Conservation (phyloP, 306 rosid species). For the Medicago arabica region DNA sequence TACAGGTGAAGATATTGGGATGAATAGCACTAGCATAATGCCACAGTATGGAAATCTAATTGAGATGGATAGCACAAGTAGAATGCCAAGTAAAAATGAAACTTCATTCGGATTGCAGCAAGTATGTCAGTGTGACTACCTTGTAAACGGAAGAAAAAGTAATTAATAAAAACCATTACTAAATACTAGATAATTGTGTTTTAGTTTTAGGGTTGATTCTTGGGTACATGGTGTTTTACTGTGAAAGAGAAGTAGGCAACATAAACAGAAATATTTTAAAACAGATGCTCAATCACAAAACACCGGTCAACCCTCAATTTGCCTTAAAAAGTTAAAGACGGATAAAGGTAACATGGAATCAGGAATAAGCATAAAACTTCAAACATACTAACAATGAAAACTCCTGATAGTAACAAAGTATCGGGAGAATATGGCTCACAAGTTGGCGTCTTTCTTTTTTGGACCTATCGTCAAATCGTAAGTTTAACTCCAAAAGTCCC, state of each 20-base stretch:
- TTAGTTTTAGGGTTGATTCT: not conserved
- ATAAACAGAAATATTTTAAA: constrained; percentile 2
- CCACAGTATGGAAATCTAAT: not conserved
- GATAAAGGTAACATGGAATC: constrained; percentile 23
- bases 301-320: not conserved
- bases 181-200: constrained; percentile 26
- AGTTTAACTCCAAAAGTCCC: constrained; percentile 91
- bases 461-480: constrained; percentile 78
- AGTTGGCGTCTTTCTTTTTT: constrained; percentile 96
- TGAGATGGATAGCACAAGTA: not conserved
- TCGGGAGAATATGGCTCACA: constrained; percentile 78
- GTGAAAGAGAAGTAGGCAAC: not conserved
- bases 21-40: constrained; percentile 21
- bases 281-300: constrained; percentile 12
- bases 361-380: constrained; percentile 22
- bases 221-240: not conserved
- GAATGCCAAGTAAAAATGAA: constrained; percentile 32
- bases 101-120: constrained; percentile 1
- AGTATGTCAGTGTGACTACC: constrained; percentile 16
- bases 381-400: constrained; percentile 17
- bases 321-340: not conserved
- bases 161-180: not conserved
- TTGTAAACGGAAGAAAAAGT: constrained; percentile 19
- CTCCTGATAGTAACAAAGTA: constrained; percentile 38
- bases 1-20: constrained; percentile 23